Evolutionary conservation across 1,284 basidiomycete species (phyloP).

Genomic region (Moesziomyces sp.): DNA sequence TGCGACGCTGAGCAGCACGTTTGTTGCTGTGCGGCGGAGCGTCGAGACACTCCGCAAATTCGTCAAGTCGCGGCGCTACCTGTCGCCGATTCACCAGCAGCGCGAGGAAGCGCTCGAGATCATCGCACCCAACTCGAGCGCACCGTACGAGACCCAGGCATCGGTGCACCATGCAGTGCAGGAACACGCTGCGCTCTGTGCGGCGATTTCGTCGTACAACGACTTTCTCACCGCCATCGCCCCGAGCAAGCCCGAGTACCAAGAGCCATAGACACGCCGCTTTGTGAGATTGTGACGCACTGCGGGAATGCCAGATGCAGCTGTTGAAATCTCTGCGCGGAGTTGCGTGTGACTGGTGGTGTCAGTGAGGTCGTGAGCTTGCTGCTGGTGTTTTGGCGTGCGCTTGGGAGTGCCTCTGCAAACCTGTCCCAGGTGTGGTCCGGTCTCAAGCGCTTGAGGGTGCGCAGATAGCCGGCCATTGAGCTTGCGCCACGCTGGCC

Average conservation of each 20-base stretch:
- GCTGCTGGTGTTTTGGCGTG: too few species aligned
- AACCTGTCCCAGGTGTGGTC: too few species aligned
- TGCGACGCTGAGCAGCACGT: neutral
- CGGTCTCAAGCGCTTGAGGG: too few species aligned
- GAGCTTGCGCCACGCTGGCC: too few species aligned
- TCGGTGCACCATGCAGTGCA: slow-evolving; percentile 37
- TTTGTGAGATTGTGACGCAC: neutral
- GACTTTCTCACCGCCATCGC: slow-evolving; percentile 5
- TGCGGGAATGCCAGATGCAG: neutral
- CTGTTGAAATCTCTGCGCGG: too few species aligned
- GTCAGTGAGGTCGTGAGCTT: too few species aligned
- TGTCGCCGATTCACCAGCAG: neutral
- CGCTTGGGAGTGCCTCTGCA: too few species aligned
- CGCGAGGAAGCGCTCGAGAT: slow-evolving; percentile 8
- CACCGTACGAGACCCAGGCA: slow-evolving; percentile 12
- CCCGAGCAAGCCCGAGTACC: neutral
- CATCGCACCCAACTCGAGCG: neutral
- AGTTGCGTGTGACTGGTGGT: too few species aligned
- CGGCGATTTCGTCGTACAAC: slow-evolving; percentile 3
- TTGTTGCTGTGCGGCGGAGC: too few species aligned
- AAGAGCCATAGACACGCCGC: neutral
- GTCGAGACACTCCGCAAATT: slow-evolving; percentile 10
- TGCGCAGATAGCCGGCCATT: too few species aligned
- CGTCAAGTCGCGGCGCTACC: neutral
- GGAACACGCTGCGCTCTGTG: slow-evolving; percentile 15